Conservation (phyloP, 805 yeast genomes). For the Vanderwaltozyma verrucispora region DNA sequence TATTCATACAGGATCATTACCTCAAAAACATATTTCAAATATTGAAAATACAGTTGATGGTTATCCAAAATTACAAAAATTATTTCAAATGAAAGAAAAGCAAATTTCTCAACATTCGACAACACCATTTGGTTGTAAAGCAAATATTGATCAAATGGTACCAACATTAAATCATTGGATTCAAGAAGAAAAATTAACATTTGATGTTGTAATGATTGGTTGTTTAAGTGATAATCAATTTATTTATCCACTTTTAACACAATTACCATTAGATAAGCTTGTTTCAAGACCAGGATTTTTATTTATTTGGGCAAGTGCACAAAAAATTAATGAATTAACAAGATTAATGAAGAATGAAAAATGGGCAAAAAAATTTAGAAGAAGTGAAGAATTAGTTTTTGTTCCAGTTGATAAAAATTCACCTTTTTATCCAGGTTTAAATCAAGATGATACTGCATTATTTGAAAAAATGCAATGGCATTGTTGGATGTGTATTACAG, state of each 20-base stretch:
- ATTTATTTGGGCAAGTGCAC: constrained; percentile 80
- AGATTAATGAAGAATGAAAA: constrained; percentile 41
- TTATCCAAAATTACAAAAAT: constrained; percentile 68
- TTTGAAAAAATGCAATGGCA: constrained; percentile 83
- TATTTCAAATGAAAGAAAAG: constrained; percentile 52
- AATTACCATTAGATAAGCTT: constrained; percentile 60
- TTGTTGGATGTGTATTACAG: constrained; percentile 96
- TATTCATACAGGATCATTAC: constrained; percentile 51
- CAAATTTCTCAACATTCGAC: constrained; percentile 46
- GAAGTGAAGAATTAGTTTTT: constrained; percentile 83
- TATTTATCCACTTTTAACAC: constrained; percentile 47
- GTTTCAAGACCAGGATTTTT: constrained; percentile 80
- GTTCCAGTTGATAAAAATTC: constrained; percentile 60
- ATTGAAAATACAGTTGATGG: constrained; percentile 62
- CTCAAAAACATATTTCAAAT: constrained; percentile 58
- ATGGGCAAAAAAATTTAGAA: constrained; percentile 63
- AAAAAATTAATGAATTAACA: constrained; percentile 54
- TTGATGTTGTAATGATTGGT: constrained; percentile 89
- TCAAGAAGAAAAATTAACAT: constrained; percentile 43
- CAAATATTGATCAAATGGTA: constrained; percentile 41
- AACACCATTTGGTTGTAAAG: constrained; percentile 57
- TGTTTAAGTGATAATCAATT: constrained; percentile 70
- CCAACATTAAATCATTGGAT: constrained; percentile 55
- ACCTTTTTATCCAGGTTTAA: constrained; percentile 52
- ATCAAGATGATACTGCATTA: constrained; percentile 37